phyloP scores from a whole-genome alignment of 2,329 filamentous ascomycete genomes.

The Ophiocordyceps robertsii region DNA sequence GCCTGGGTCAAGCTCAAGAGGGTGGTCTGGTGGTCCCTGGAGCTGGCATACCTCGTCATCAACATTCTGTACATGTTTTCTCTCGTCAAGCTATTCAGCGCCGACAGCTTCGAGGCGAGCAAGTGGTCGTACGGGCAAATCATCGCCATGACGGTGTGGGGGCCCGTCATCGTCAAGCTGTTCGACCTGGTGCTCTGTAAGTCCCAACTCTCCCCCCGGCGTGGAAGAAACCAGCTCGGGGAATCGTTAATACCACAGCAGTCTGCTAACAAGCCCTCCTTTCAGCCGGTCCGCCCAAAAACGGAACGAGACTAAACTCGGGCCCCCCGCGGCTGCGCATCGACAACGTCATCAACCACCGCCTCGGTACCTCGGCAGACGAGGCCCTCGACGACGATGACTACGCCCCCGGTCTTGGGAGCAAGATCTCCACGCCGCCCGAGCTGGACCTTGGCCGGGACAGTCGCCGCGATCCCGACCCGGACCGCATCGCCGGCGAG shows the following conservation, averaged over 20 bases:
- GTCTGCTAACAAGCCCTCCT: neutral
- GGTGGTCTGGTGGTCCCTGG: conserved; percentile 21
- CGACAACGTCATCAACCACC: conserved; percentile 23
- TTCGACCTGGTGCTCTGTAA: conserved; percentile 23
- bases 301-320: conserved; percentile 20
- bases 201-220: conserved; percentile 4
- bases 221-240: too few species aligned
- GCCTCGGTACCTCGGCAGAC: conserved; percentile 8
- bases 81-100: conserved; percentile 19
- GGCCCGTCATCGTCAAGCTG: conserved; percentile 25
- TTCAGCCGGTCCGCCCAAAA: conserved; percentile 23
- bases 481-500: too few species aligned
- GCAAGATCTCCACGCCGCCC: neutral
- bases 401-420: neutral
- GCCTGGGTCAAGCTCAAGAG: conserved; percentile 15
- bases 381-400: conserved; percentile 2
- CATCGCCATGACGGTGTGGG: conserved; percentile 25
- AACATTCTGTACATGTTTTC: conserved; percentile 25
- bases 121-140: conserved; percentile 24
- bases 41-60: conserved; percentile 21
- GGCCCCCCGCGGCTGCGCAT: conserved; percentile 23
- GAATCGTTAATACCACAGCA: too few species aligned
- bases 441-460: neutral
- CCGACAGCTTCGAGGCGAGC: conserved; percentile 20
- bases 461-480: too few species aligned